Evolutionary conservation across 2,329 filamentous ascomycete species (phyloP), one percentile per base, ranked within the genome.

Genomic region (Hypoxylon sp.): DNA sequence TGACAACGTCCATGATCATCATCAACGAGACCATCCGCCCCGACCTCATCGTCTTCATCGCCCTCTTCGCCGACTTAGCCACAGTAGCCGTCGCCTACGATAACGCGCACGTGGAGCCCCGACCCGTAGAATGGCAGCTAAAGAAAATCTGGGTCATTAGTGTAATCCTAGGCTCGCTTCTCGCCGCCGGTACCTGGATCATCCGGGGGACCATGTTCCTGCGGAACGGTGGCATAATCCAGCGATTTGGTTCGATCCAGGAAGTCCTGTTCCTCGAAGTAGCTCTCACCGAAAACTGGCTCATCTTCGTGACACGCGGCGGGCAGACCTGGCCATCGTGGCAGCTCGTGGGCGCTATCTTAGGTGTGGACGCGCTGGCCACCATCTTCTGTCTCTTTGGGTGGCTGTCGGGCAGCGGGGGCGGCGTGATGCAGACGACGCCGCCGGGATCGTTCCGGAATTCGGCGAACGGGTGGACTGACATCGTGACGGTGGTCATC

Each of bases 81-180:
- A 93, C 91, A 68, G 91, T 93, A 70, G 91, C 91, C 65, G 88
- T 93, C 62, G 91, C 91, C 51, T 93, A 93, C 82, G 91, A 93
- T 77, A 92, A 93, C 77, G 91, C 91, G 48, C 88, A 92, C 81
- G 92, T 88, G 74, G 91, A 93, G 76, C 84, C 84, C 65, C 88
- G 90, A 39, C 91, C 91, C 12, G 91, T 93, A 74, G 90, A 93
- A 79, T 93, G 91, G 91, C 91, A 93, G 81, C 78, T 93, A 70
- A 90, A 90, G 70, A 93, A 93, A 85, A 93, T 93, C 77, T 93
- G 90, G 91, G 85, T 93, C 71, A 92, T 93, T 74, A 90, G 87
- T 67, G 83, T 91, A 70, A 81, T 91, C 64, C 86, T 93, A 53
- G 91, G 91, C 78, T 70, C 87, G 32, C 80, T 92, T 46, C 88